Evolutionary conservation across 164 flowering plant species (phyloP).

Genomic region (Macadamia integrifolia): DNA sequence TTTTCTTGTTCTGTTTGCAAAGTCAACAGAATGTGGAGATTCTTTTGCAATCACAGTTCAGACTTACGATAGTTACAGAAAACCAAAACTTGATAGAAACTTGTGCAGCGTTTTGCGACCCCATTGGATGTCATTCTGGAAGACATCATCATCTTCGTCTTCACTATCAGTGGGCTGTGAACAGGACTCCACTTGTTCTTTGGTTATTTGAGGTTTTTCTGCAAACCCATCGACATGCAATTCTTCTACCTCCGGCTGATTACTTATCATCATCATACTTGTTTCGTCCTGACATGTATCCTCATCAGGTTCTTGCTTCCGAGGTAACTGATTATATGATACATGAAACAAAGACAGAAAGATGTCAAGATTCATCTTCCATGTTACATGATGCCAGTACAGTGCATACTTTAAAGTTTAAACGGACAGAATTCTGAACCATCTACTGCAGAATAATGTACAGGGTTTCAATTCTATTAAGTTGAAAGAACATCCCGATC

Average conservation of each 20-base stretch:
- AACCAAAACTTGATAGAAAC: conserved; percentile 30
- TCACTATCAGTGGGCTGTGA: neutral
- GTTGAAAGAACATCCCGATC: neutral
- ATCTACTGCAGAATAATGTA: too few relatives aligned
- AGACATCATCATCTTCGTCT: neutral
- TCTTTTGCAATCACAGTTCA: neutral
- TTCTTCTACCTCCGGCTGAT: conserved; percentile 11
- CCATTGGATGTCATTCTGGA: conserved; percentile 41
- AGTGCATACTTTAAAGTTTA: neutral
- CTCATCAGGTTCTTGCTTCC: conserved; percentile 21
- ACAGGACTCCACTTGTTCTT: conserved; percentile 11
- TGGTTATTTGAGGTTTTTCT: conserved; percentile 3
- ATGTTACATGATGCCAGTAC: neutral
- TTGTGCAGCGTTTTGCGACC: conserved; percentile 31
- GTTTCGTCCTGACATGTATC: conserved; percentile 12
- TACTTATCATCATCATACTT: neutral
- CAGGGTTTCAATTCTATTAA: neutral
- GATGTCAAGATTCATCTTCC: neutral
- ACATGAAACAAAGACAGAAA: neutral
- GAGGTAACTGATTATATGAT: conserved; percentile 17
- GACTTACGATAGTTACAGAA: conserved; percentile 7
- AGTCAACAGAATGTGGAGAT: neutral
- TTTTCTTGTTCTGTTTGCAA: neutral
- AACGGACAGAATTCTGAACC: too few relatives aligned
- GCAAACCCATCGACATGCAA: conserved; percentile 1